Base-by-base conservation (phyloP, 495 filamentous ascomycete genomes). In the Trichoderma reesei region DNA sequence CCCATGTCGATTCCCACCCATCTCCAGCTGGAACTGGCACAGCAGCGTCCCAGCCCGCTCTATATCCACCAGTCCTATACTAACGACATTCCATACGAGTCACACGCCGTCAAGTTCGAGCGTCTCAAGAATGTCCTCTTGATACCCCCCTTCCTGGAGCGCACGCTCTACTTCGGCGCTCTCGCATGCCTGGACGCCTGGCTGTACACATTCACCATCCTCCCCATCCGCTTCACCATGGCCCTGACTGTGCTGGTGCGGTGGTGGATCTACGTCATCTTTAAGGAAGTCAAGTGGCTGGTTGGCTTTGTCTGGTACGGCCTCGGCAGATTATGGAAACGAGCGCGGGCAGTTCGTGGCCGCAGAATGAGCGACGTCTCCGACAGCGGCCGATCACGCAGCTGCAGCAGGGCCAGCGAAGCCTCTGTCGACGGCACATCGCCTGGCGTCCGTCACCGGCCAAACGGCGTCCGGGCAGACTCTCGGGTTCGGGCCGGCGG, bases 151-250 rank as follows among this genome's bases (percentile, higher is more conserved):
- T 87, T 86, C 61, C 77, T 99, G n/a, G 94, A 99, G 75, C 84
- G 87, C 63, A 83, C 91, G 1, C 80, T 99, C 20, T 85, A 83
- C 68, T 98, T 99, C 76, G 94, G 94, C 7, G 84, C 88, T 10
- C 70, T 97, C 31, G 90, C 93, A 37, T 98, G 94, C 73, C 78
- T 98, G 38, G 94, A 99, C 77, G 88, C 92, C n/a, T 99, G 93
- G 94, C 81, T 98, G 5, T 92, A 95, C 74, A 91, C 91, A 0
- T 96, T 98, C 65, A 99, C 95, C 0, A 92, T 99, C 38, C 77
- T 98, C 7, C 94, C 94, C 11, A 80, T 99, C 63, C 85, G 94
- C 0, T 98, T 99, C 72, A 72, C 92, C 62, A 90, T 91, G 66
- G 92, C 94, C 10, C 66, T 92, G 0, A 83, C 86, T 2, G 85